These are phyloP conservation scores for Protomyces lactucae-debilis DNA, from an alignment of 1,139 yeast species.

Conservation along the genomic window DNA sequence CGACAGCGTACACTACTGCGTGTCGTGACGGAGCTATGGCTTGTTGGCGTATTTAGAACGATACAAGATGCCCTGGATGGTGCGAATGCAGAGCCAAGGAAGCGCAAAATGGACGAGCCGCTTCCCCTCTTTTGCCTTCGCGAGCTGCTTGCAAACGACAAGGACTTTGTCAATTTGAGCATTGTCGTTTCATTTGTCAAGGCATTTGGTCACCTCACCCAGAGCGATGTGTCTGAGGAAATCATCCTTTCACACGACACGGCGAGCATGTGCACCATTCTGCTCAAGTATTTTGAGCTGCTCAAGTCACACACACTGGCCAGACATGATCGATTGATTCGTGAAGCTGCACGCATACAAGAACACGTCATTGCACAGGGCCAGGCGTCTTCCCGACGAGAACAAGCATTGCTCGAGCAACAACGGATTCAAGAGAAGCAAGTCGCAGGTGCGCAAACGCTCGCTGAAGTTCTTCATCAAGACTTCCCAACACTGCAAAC, in stretches of 20 bases:
- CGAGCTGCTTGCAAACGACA: slow-evolving; percentile 36
- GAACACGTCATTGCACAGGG: slow-evolving; percentile 4
- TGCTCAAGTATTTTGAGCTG: slow-evolving; percentile 46
- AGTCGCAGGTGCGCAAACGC: slow-evolving; percentile 44
- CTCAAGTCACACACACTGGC: slow-evolving; percentile 44
- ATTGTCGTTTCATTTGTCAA: slow-evolving; percentile 51
- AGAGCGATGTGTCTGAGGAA: not conserved
- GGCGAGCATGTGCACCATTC: slow-evolving; percentile 33
- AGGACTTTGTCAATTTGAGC: slow-evolving; percentile 37
- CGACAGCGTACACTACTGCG: slow-evolving; percentile 51
- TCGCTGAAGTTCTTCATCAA: slow-evolving; percentile 45
- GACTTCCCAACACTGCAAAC: slow-evolving; percentile 34
- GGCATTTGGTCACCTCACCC: slow-evolving; percentile 38
- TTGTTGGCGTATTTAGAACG: slow-evolving; percentile 54
- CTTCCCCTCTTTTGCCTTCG: slow-evolving; percentile 39
- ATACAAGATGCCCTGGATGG: slow-evolving; percentile 40
- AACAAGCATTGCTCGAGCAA: not conserved
- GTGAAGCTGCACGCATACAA: slow-evolving; percentile 8
- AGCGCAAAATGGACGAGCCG: slow-evolving; percentile 32
- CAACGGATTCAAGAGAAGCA: slow-evolving; percentile 46
- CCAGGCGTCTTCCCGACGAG: not conserved
- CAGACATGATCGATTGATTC: slow-evolving; percentile 41
- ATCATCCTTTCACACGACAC: not conserved
- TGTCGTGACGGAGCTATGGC: slow-evolving; percentile 57
- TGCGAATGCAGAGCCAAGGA: slow-evolving; percentile 12